A percentile compares a stretch with the other conserved stretches of the same genome.
Conservation (phyloP, 768 basidiomycete genomes). For the Fomitopsis pulvina region DNA sequence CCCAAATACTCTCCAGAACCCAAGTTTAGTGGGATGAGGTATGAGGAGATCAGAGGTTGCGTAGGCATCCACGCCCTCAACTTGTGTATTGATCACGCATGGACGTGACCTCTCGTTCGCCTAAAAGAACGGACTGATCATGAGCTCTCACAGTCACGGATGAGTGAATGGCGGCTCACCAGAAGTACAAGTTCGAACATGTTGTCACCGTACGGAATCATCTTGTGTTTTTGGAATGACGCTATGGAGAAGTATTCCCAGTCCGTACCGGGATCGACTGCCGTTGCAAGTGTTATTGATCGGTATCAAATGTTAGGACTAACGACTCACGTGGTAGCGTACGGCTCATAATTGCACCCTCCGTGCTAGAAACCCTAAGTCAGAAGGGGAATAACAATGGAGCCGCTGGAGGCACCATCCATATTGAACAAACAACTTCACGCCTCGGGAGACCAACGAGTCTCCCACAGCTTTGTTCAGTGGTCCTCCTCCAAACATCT, state of each 20-base stretch:
- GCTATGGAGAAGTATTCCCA: constrained; percentile 19
- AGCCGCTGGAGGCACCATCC: background rate
- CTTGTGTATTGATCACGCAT: constrained; percentile 25
- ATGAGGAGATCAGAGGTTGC: constrained; percentile 36
- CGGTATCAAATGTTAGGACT: background rate
- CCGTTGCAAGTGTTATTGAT: background rate
- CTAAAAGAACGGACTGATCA: background rate
- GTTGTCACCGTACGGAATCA: constrained; percentile 11
- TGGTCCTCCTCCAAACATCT: background rate
- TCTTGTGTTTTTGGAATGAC: constrained; percentile 1
- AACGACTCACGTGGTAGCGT: background rate
- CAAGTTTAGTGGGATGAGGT: constrained; percentile 32
- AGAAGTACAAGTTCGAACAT: constrained; percentile 15
- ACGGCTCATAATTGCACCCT: background rate
- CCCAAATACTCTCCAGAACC: constrained; percentile 33
- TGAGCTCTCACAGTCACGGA: background rate
- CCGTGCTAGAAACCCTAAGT: no score
- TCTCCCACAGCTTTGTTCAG: constrained; percentile 1
- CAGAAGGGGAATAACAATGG: background rate
- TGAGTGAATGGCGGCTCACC: constrained; percentile 4
- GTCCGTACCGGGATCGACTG: background rate
- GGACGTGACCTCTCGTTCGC: constrained; percentile 1
- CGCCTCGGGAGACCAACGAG: background rate
- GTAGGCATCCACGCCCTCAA: constrained; percentile 27
- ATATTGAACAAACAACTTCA: background rate